phyloP scores from a whole-genome alignment of 768 basidiomycete species.

The Lyophyllum decastes region DNA sequence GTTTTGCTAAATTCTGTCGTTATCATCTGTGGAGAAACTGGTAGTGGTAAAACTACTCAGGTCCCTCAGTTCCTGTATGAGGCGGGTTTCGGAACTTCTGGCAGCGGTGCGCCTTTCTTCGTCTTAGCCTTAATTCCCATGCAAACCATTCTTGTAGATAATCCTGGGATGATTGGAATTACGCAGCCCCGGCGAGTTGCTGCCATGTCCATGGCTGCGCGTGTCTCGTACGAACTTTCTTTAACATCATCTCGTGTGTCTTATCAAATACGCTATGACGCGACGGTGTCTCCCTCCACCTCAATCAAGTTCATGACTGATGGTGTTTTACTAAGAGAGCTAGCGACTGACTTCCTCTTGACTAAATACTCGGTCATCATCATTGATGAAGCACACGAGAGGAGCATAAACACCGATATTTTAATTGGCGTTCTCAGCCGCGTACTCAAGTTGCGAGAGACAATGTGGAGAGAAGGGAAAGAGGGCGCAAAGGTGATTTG shows the following conservation, averaged over 20 bases:
- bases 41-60: conserved; percentile 98
- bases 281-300: conserved; percentile 86
- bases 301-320: conserved; percentile 99
- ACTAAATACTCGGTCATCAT: conserved; percentile 91
- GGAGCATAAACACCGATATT: conserved; percentile 98
- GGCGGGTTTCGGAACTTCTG: conserved; percentile 86
- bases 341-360: conserved; percentile 93
- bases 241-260: conserved; percentile 82
- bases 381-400: conserved; percentile 97
- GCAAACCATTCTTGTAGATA: conserved; percentile 53
- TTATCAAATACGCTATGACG: conserved; percentile 97
- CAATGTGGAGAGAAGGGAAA: conserved; percentile 82
- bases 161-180: conserved; percentile 96
- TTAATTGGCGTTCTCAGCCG: conserved; percentile 96
- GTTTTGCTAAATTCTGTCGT: conserved; percentile 85
- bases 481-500: conserved; percentile 63
- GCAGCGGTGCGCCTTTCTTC: conserved; percentile 60
- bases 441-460: conserved; percentile 85
- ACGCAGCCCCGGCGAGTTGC: conserved; percentile 98
- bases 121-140: conserved; percentile 2
- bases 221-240: conserved; percentile 92
- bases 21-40: conserved; percentile 89
- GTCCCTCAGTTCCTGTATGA: conserved; percentile 98
- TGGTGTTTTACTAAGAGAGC: conserved; percentile 91
- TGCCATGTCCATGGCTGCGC: conserved; percentile 92